Percentiles rank a stretch among this genome's conserved stretches.
Evolutionary conservation across 768 basidiomycete genomes (phyloP).

Genomic region (Pulveroboletus sp.): DNA sequence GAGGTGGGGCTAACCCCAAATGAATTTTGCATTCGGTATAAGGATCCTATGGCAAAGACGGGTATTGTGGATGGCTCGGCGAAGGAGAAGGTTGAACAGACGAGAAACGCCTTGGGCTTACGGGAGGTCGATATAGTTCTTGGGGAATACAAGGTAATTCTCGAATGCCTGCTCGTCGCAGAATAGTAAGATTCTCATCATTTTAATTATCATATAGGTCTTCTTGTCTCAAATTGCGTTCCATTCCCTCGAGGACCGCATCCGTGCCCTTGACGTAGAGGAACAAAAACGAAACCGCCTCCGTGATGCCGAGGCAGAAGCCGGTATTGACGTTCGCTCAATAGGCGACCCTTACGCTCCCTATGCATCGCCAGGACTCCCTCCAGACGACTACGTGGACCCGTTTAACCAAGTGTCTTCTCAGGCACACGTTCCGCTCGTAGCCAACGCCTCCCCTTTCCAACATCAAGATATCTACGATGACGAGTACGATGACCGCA

Average conservation of each 20-base stretch:
- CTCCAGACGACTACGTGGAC: slow-evolving; percentile 47
- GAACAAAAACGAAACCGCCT: slow-evolving; percentile 80
- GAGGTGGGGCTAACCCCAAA: slow-evolving; percentile 81
- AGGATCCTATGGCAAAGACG: slow-evolving; percentile 51
- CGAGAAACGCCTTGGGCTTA: slow-evolving; percentile 51
- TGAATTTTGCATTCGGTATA: slow-evolving; percentile 85
- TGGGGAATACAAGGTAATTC: slow-evolving; percentile 75
- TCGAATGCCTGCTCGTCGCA: not conserved
- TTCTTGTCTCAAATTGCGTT: slow-evolving; percentile 85
- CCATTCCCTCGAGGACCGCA: slow-evolving; percentile 81
- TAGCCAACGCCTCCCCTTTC: slow-evolving; percentile 77
- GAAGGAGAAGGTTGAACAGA: slow-evolving; percentile 57
- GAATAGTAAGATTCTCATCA: slow-evolving; percentile 1
- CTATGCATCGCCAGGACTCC: slow-evolving; percentile 50
- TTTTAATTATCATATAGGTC: slow-evolving; percentile 47
- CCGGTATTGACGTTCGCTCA: slow-evolving; percentile 55
- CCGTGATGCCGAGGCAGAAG: slow-evolving; percentile 70
- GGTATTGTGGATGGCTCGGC: slow-evolving; percentile 58
- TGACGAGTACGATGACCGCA: slow-evolving; percentile 74
- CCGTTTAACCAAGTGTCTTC: slow-evolving; percentile 48
- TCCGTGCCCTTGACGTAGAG: slow-evolving; percentile 79
- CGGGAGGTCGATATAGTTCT: slow-evolving; percentile 71
- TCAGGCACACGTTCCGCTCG: slow-evolving; percentile 75
- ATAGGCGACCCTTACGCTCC: slow-evolving; percentile 73
- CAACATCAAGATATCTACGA: slow-evolving; percentile 71